These are phyloP conservation scores for Macrolepiota albuminosa DNA, from an alignment of 768 basidiomycete genomes.

Conservation along the genomic window DNA sequence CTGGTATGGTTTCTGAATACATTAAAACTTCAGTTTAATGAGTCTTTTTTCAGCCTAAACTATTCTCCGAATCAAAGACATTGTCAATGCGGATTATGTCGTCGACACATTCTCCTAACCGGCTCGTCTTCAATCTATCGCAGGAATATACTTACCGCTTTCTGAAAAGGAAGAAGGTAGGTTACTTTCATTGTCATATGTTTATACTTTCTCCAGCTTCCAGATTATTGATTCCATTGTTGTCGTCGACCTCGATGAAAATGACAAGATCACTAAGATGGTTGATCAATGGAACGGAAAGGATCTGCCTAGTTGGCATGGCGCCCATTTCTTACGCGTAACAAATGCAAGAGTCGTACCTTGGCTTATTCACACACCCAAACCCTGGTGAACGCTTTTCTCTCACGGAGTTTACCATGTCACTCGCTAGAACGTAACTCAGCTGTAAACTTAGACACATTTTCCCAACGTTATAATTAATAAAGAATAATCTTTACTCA, in stretches of 20 bases:
- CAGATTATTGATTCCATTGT: constrained; percentile 60
- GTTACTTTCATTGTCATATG: neutral
- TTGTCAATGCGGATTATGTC: constrained; percentile 52
- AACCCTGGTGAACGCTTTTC: constrained; percentile 25
- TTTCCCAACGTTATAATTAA: constrained; percentile 1
- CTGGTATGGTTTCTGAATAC: constrained; percentile 34
- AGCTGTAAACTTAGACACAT: neutral
- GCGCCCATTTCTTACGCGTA: constrained; percentile 41
- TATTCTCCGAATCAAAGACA: constrained; percentile 47
- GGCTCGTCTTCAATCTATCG: constrained; percentile 52
- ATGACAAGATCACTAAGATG: constrained; percentile 54
- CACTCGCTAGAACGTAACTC: neutral
- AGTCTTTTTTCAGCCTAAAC: constrained; percentile 38
- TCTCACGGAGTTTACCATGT: neutral
- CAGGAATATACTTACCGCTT: constrained; percentile 58
- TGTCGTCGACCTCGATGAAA: constrained; percentile 58
- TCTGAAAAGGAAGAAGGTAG: constrained; percentile 47
- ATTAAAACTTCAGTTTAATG: neutral
- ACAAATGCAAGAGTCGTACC: constrained; percentile 46
- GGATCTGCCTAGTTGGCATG: constrained; percentile 44
- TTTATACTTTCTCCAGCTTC: neutral
- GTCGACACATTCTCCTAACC: constrained; percentile 54
- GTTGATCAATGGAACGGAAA: constrained; percentile 60
- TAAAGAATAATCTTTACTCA: neutral
- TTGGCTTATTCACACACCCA: constrained; percentile 51